A percentile compares a stretch with the other conserved stretches of the same genome.
Conservation (phyloP, 2,329 filamentous ascomycete genomes). For the Emydomyces testavorans region DNA sequence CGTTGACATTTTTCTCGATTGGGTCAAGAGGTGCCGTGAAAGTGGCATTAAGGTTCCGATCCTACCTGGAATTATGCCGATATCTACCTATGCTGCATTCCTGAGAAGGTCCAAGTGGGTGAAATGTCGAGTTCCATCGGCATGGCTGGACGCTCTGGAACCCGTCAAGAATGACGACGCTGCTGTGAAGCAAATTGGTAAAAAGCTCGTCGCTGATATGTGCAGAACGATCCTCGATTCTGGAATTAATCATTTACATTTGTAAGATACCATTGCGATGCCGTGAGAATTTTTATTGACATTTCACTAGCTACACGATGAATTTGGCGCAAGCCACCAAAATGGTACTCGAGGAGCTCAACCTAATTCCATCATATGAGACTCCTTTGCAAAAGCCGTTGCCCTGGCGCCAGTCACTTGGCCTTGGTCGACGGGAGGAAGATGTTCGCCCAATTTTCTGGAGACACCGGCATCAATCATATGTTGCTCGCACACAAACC, state of each 20-base stretch:
- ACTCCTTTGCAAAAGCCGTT: slow-evolving; percentile 78
- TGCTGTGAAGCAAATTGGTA: slow-evolving; percentile 80
- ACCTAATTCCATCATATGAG: slow-evolving; percentile 64
- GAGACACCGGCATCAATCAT: slow-evolving; percentile 93
- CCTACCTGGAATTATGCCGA: slow-evolving; percentile 81
- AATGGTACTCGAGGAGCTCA: slow-evolving; percentile 84
- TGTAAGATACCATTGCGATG: slow-evolving; percentile 39
- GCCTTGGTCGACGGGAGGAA: slow-evolving; percentile 75
- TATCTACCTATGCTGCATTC: slow-evolving; percentile 90
- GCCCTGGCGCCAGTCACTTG: slow-evolving; percentile 91
- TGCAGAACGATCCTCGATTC: slow-evolving; percentile 73
- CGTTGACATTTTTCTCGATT: slow-evolving; percentile 82
- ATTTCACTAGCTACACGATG: slow-evolving; percentile 67
- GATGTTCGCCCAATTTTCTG: slow-evolving; percentile 98
- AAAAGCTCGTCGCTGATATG: slow-evolving; percentile 75
- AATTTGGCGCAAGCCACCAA: slow-evolving; percentile 89
- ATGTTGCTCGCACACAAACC: slow-evolving; percentile 87
- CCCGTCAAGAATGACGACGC: slow-evolving; percentile 95
- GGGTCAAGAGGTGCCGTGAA: slow-evolving; percentile 76
- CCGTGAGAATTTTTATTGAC: background rate
- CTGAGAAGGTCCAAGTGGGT: slow-evolving; percentile 83
- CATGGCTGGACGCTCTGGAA: slow-evolving; percentile 72
- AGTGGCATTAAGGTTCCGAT: slow-evolving; percentile 76
- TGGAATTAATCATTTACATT: slow-evolving; percentile 82
- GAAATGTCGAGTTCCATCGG: slow-evolving; percentile 67